These are phyloP conservation scores for Eutrema japonicum DNA, from an alignment of 345 rosid genomes.

Conservation along the genomic window DNA sequence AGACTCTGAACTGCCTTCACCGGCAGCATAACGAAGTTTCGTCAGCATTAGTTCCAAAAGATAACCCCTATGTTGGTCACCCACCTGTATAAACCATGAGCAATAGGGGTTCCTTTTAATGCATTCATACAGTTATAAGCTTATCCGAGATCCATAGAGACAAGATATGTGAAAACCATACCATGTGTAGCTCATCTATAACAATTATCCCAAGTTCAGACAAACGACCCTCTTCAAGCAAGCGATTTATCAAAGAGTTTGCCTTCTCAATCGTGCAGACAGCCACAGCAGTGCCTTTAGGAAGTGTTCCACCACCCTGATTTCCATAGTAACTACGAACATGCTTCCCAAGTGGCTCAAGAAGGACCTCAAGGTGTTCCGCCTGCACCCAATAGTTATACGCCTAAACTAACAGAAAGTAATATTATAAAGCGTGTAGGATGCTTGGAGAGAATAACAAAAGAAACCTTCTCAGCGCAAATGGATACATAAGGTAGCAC, in stretches of 20 bases:
- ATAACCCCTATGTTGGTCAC: slow-evolving; percentile 94
- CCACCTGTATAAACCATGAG: slow-evolving; percentile 64
- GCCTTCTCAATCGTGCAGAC: slow-evolving; percentile 99
- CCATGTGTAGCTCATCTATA: slow-evolving; percentile 99
- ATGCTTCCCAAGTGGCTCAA: slow-evolving; percentile 92
- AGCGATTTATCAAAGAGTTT: slow-evolving; percentile 78
- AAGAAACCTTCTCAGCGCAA: slow-evolving; percentile 84
- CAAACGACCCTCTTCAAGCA: slow-evolving; percentile 94
- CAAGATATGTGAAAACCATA: slow-evolving; percentile 42
- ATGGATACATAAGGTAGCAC: slow-evolving; percentile 98
- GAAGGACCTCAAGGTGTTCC: slow-evolving; percentile 86
- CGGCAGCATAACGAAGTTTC: slow-evolving; percentile 96
- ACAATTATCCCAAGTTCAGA: slow-evolving; percentile 94
- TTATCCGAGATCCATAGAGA: slow-evolving; percentile 28
- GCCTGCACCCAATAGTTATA: slow-evolving; percentile 58
- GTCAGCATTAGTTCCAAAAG: slow-evolving; percentile 95
- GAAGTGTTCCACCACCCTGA: slow-evolving; percentile 98
- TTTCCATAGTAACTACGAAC: slow-evolving; percentile 92
- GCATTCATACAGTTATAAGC: slow-evolving; percentile 29
- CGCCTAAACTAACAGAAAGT: slow-evolving; percentile 16
- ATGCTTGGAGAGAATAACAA: slow-evolving; percentile 29
- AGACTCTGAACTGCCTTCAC: slow-evolving; percentile 82
- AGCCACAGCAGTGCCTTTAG: slow-evolving; percentile 95
- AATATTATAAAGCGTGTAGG: slow-evolving; percentile 24
- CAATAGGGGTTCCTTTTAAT: slow-evolving; percentile 23